These are phyloP conservation scores for Brettanomyces naardenensis DNA, from an alignment of 805 yeast species.

Conservation along the genomic window DNA sequence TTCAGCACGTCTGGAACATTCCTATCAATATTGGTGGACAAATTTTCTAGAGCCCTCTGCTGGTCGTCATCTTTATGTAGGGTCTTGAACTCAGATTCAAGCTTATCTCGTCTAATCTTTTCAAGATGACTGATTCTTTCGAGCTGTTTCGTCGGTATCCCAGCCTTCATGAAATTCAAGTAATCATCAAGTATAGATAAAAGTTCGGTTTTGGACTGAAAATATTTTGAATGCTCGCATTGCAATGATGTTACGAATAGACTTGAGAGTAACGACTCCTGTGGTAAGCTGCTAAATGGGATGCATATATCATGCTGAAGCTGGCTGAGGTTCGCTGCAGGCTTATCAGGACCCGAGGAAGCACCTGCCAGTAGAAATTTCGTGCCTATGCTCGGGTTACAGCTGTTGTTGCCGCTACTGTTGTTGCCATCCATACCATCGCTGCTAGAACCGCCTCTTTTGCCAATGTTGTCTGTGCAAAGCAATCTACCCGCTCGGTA, in stretches of 20 bases:
- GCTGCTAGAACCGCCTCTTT: too few species aligned
- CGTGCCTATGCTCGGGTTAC: not conserved
- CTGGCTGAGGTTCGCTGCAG: not conserved
- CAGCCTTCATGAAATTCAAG: constrained; percentile 7
- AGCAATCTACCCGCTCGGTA: not conserved
- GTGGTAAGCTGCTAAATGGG: not conserved
- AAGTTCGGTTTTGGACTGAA: constrained; percentile 13
- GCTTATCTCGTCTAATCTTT: constrained; percentile 10
- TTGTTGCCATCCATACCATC: not conserved
- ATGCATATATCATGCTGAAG: constrained; percentile 2
- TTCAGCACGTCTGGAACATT: constrained; percentile 21
- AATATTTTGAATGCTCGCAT: constrained; percentile 1
- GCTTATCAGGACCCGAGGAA: not conserved
- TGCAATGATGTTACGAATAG: not conserved
- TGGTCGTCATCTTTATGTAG: constrained; percentile 1
- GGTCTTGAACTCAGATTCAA: constrained; percentile 12
- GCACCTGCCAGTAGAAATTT: not conserved
- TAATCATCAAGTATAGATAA: constrained; percentile 8
- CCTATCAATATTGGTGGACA: constrained; percentile 7
- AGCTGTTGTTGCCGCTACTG: not conserved
- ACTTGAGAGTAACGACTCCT: not conserved
- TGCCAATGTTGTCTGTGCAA: not conserved
- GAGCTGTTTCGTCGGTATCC: constrained; percentile 10
- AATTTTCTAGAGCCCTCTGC: not conserved
- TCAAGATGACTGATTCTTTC: constrained; percentile 14